Evolutionary conservation across 208 protist species (phyloP).

Genomic region (Porcisia hertigi): DNA sequence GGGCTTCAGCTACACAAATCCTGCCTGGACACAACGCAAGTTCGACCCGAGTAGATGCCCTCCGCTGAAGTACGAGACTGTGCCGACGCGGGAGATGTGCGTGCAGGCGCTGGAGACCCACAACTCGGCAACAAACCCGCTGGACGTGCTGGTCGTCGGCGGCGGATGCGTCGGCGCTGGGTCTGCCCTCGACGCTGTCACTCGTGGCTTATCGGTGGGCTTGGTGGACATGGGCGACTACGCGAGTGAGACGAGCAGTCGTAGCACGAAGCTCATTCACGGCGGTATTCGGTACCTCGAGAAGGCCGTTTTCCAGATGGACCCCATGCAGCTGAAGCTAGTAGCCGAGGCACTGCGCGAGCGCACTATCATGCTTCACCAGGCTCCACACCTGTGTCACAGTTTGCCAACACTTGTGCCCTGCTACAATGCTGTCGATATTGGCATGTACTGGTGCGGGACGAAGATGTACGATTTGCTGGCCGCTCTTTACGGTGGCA

Average conservation of each 20-base stretch:
- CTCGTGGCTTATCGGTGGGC: constrained; percentile 91
- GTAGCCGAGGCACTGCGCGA: constrained; percentile 93
- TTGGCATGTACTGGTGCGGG: constrained; percentile 84
- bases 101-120: constrained; percentile 43
- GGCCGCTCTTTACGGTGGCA: constrained; percentile 73
- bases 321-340: constrained; percentile 88
- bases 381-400: constrained; percentile 93
- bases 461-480: constrained; percentile 92
- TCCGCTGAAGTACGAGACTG: constrained; percentile 38
- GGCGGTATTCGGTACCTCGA: constrained; percentile 97
- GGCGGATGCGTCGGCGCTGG: constrained; percentile 95
- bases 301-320: constrained; percentile 84
- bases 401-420: constrained; percentile 93
- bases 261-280: constrained; percentile 97
- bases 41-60: constrained; percentile 52
- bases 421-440: constrained; percentile 88
- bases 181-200: constrained; percentile 92
- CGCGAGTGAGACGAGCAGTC: constrained; percentile 93
- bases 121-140: constrained; percentile 54
- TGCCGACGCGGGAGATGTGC: constrained; percentile 64
- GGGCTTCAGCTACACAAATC: constrained; percentile 78
- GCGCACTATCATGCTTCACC: constrained; percentile 92
- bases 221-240: constrained; percentile 97
- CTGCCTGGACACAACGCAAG: constrained; percentile 73
- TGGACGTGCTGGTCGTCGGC: constrained; percentile 96